Evolutionary conservation across 208 protist species (phyloP).

Genomic region (Strigomonas culicis): DNA sequence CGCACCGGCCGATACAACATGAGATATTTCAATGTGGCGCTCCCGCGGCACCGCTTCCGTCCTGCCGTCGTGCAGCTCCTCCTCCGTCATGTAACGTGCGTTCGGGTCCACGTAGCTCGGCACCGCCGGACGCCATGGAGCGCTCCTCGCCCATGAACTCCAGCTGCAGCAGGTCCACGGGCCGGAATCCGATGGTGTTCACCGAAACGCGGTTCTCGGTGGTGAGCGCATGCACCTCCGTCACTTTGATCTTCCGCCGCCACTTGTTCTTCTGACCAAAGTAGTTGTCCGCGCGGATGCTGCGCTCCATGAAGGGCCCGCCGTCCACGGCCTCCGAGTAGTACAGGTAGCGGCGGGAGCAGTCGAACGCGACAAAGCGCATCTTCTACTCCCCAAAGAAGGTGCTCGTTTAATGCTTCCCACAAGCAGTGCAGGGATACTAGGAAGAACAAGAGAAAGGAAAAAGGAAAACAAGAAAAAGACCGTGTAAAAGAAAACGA

Average conservation of each 20-base stretch:
- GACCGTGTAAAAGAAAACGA: background rate
- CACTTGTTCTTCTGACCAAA: conserved; percentile 13
- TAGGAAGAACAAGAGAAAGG: background rate
- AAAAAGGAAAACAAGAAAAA: conserved; percentile 12
- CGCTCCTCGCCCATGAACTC: conserved; percentile 27
- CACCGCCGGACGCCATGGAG: conserved; percentile 11
- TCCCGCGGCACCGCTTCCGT: no score
- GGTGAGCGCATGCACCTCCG: conserved; percentile 12
- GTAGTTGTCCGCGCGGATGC: conserved; percentile 1
- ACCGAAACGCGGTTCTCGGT: conserved; percentile 10
- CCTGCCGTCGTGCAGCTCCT: background rate
- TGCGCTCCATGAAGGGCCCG: background rate
- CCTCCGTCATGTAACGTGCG: background rate
- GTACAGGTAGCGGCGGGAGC: conserved; percentile 30
- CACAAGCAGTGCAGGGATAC: background rate
- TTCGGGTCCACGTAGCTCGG: no score
- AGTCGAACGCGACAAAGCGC: conserved; percentile 34
- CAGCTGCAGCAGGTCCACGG: conserved; percentile 23
- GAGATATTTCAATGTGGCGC: no score
- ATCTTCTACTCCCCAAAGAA: conserved; percentile 28
- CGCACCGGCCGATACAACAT: no score
- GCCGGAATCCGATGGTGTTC: background rate
- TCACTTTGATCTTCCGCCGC: conserved; percentile 40
- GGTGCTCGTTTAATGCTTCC: conserved; percentile 22
- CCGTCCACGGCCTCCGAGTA: conserved; percentile 19